Percentiles rank a stretch among this genome's conserved stretches.
Conservation (phyloP, 257 asterid species). For the Perilla frutescens region DNA sequence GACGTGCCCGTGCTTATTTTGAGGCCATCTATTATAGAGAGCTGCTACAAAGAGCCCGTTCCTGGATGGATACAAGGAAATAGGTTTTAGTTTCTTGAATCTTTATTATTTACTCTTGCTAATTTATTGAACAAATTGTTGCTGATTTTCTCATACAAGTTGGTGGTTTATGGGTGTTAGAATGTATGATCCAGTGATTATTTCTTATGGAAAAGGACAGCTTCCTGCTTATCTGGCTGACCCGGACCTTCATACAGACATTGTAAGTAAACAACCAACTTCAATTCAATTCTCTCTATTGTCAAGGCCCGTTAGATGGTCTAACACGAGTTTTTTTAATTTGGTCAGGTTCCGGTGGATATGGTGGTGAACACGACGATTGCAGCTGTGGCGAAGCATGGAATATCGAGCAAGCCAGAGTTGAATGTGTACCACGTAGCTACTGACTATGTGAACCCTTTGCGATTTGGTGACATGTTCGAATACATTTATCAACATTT, state of each 20-base stretch:
- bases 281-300: no score
- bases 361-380: conserved; percentile 48
- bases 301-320: no score
- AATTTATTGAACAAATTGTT: no score
- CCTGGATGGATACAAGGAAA: conserved; percentile 62
- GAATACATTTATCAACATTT: conserved; percentile 34
- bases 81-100: conserved; percentile 29
- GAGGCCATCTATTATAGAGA: conserved; percentile 44
- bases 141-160: no score
- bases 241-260: conserved; percentile 37
- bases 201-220: conserved; percentile 46
- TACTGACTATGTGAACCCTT: conserved; percentile 36
- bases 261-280: conserved; percentile 30
- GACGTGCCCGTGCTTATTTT: conserved; percentile 44
- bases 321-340: neutral
- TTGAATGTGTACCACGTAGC: conserved; percentile 40
- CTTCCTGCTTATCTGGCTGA: conserved; percentile 45
- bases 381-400: conserved; percentile 53
- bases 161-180: neutral
- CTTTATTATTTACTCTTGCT: neutral
- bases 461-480: conserved; percentile 29
- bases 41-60: conserved; percentile 44
- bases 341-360: conserved; percentile 44
- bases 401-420: conserved; percentile 18
- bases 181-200: conserved; percentile 44